These are phyloP conservation scores for Rhizopogon rudus DNA, from an alignment of 768 basidiomycete genomes.

Conservation along the genomic window DNA sequence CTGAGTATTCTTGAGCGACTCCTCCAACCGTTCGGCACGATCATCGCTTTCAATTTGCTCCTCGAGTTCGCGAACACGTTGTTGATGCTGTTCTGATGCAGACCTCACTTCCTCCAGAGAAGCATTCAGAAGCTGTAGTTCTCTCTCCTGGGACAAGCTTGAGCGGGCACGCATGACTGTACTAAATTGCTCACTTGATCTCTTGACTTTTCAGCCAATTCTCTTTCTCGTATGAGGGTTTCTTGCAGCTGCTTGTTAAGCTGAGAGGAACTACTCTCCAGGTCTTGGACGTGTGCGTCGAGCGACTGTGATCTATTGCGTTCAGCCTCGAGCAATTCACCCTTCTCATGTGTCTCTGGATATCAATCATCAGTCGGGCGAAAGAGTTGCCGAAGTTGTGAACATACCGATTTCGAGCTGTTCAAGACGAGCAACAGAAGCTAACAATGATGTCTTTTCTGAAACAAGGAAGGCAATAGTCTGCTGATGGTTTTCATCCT, in stretches of 20 bases:
- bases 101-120: constrained; percentile 47
- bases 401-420: constrained; percentile 56
- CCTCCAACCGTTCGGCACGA: constrained; percentile 68
- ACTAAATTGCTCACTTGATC: constrained; percentile 25
- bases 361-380: background rate
- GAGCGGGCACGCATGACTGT: background rate
- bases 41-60: constrained; percentile 84
- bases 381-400: constrained; percentile 1
- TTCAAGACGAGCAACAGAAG: constrained; percentile 55
- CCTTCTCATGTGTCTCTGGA: constrained; percentile 41
- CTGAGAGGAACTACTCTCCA: constrained; percentile 35
- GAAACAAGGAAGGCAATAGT: constrained; percentile 75
- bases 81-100: constrained; percentile 49
- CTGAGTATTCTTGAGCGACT: constrained; percentile 70
- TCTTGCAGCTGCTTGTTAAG: constrained; percentile 38
- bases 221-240: constrained; percentile 43
- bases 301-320: constrained; percentile 35
- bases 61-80: constrained; percentile 64
- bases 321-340: constrained; percentile 38
- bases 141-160: constrained; percentile 52
- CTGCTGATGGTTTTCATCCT: constrained; percentile 56
- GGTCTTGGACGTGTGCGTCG: constrained; percentile 34
- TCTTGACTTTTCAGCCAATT: constrained; percentile 30
- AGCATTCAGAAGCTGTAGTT: constrained; percentile 60
- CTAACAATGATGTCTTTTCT: constrained; percentile 58